Evolutionary conservation across 352 stramenopile genomes (phyloP), one percentile per base, ranked within the genome.

Genomic region (Aphanomyces cochlioides): DNA sequence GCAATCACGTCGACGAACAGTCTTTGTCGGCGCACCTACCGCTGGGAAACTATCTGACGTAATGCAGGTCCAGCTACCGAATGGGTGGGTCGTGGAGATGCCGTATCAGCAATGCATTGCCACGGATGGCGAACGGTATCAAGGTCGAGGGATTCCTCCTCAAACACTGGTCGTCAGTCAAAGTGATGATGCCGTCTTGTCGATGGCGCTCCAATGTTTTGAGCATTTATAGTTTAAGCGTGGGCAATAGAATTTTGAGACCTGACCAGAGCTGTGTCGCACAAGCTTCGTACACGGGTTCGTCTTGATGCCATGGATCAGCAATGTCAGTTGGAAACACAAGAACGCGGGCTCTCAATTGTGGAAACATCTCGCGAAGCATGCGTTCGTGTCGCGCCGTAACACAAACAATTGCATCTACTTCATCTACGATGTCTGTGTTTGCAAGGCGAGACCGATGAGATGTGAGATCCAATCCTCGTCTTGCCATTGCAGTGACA

Each of bases 81-180:
- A 94, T 69, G 89, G 82, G 67, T 94, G 87, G 87, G 87, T 79
- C 2, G 80, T 94, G 19, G 85, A 94, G 38, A 88, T 94, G 54
- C 87, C 87, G 7, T 76, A 90, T 57, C 74, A 90, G 63, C 82
- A 81, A n/a, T 86, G 82, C 65, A 89, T 88, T 61, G 89, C 83
- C 60, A 77, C 76, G 1, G 78, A 89, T 47, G 78, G 85, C 17
- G 68, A 81, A 67, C 28, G 28, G 28, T 28, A 28, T 28, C 28
- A 58, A 21, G 50, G 50, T 34, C 50, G n/a, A 21, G 28, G 28
- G 28, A 28, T 28, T 28, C 28, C 28, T 28, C 28, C 28, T 2
- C 28, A 28, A 28, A 28, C 28, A 28, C 28, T 28, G 28, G 28
- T 28, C 28, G 28, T 28, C 28, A 28, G 2, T 28, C 28, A 28